Evolutionary conservation across 2,329 filamentous ascomycete genomes (phyloP), one percentile per base, ranked within the genome.

Genomic region (Aureobasidium sp.): DNA sequence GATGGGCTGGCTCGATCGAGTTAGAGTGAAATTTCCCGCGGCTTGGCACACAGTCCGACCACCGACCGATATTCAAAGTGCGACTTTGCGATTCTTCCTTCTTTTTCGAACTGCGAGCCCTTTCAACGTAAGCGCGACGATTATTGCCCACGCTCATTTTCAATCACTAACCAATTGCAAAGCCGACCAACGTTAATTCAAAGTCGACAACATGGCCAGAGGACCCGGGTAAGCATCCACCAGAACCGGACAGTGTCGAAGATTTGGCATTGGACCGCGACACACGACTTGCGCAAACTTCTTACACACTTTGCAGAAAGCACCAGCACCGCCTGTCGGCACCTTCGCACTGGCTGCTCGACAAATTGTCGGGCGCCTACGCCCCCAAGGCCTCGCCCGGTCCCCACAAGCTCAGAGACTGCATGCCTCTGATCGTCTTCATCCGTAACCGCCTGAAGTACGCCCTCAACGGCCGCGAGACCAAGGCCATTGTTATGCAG

Each of bases 241-340:
- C 12, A 71, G 71, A 27, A 57, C 27, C 65, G 46, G 44, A 42
- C 57, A 6, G 32, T 56, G 44, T 41, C 37, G 57, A 60, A 37
- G 23, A 29, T 41, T 51, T 60, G 46, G 57, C 57, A 60, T 60
- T 36, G 27, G 46, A 42, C 57, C 23, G 42, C 42, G 41, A 46
- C 37, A 41, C 42, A 53, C 51, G 48, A 52, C 39, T 32, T 8
- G 36, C 34, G 48, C 53, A 59, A 62, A 57, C 67, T 67, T 67
- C 70, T 75, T 76, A 92, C 89, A 82, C 95, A 94, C 87, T 47
- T 12, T 36, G 41, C 57, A 60, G 57, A 60, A 97, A 97, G 89
- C 94, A 99, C 84, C 93, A 97, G 83, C 97, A 99, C 92, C 92
- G 94, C 86, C 87, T 97, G 79, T 94, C 90, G 83, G 94, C 94